These are phyloP conservation scores for Phytopythium mirpurense DNA, from an alignment of 352 stramenopile species.

Conservation along the genomic window DNA sequence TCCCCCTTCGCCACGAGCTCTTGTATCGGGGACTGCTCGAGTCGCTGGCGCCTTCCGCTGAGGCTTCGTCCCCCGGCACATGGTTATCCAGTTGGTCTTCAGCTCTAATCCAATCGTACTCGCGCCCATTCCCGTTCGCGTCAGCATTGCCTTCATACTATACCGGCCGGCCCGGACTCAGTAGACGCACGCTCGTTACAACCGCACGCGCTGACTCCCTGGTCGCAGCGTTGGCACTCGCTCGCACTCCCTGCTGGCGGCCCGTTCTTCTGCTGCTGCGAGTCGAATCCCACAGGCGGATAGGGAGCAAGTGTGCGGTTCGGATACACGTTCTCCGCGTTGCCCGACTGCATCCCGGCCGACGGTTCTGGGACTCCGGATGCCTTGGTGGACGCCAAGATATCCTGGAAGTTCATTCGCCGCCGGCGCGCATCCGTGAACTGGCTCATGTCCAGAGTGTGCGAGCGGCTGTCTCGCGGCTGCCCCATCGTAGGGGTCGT, in stretches of 20 bases:
- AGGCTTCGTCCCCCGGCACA: no score
- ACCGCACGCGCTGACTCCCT: slow-evolving; percentile 6
- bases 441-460: slow-evolving; percentile 81
- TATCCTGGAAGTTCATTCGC: slow-evolving; percentile 89
- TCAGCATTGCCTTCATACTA: slow-evolving; percentile 37
- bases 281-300: slow-evolving; percentile 9
- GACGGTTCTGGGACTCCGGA: slow-evolving; percentile 9
- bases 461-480: slow-evolving; percentile 71
- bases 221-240: slow-evolving; percentile 13
- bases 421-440: slow-evolving; percentile 70
- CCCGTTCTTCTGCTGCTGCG: slow-evolving; percentile 7
- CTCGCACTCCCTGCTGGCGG: background rate
- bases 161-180: slow-evolving; percentile 25
- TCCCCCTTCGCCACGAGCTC: background rate
- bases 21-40: background rate
- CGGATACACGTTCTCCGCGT: slow-evolving; percentile 53
- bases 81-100: background rate
- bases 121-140: background rate
- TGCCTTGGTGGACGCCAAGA: slow-evolving; percentile 55
- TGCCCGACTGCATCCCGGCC: slow-evolving; percentile 14
- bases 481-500: slow-evolving; percentile 56
- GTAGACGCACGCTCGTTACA: slow-evolving; percentile 16
- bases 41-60: background rate
- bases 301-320: slow-evolving; percentile 20
- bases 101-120: background rate